Conservation (phyloP, 2,329 filamentous ascomycete genomes). For the Penicillium sp. region DNA sequence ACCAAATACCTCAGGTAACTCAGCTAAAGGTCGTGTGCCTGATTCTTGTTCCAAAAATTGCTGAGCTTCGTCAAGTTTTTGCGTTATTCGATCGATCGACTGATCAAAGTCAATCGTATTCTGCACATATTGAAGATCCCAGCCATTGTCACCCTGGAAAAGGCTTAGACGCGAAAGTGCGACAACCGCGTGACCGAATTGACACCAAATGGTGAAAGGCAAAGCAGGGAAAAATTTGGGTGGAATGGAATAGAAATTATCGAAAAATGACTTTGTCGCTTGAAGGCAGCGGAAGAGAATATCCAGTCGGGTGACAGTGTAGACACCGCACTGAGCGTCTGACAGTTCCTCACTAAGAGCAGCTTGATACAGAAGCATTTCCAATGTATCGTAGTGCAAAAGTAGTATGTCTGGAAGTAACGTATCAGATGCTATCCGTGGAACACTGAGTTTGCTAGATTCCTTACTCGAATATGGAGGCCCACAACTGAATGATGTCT, state of each 20-base stretch:
- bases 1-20: constrained; percentile 18
- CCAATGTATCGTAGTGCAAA: constrained; percentile 31
- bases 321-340: constrained; percentile 40
- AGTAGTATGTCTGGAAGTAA: constrained; percentile 23
- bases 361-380: constrained; percentile 31
- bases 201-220: constrained; percentile 51
- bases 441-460: not conserved
- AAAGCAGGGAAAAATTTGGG: constrained; percentile 50
- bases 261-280: constrained; percentile 56
- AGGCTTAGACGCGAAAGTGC: constrained; percentile 31
- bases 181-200: constrained; percentile 52
- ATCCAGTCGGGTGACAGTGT: constrained; percentile 51
- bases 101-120: constrained; percentile 25
- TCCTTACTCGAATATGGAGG: constrained; percentile 18
- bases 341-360: constrained; percentile 42
- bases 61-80: constrained; percentile 24
- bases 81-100: constrained; percentile 17
- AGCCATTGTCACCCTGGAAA: constrained; percentile 23
- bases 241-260: constrained; percentile 53
- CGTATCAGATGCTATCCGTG: not conserved
- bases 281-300: constrained; percentile 55
- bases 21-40: not conserved
- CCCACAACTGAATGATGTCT: constrained; percentile 11
- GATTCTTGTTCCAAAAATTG: not conserved
- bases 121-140: constrained; percentile 30